Evolutionary conservation across 1,284 basidiomycete species (phyloP).

Genomic region (Cerrena zonata): DNA sequence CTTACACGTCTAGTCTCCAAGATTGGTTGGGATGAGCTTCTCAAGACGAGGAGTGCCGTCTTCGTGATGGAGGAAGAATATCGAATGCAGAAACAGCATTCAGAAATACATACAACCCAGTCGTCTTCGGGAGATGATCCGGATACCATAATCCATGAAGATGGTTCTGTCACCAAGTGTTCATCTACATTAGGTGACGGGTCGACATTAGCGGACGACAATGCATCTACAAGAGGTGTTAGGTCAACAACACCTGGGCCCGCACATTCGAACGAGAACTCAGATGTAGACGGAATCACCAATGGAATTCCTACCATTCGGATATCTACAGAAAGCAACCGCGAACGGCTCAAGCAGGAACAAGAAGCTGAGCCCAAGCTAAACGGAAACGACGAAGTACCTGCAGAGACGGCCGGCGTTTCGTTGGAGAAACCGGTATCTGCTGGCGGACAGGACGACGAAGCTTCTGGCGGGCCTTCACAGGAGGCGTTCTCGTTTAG

Average conservation of each 20-base stretch:
- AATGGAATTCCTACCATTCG: conserved; percentile 77
- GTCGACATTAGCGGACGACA: conserved; percentile 50
- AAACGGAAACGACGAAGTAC: conserved; percentile 22
- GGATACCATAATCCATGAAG: conserved; percentile 46
- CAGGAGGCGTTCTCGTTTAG: conserved; percentile 83
- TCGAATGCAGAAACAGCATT: conserved; percentile 76
- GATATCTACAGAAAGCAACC: conserved; percentile 78
- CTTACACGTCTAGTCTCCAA: conserved; percentile 85
- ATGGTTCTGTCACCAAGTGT: conserved; percentile 38
- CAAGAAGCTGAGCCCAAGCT: conserved; percentile 22
- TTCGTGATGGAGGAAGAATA: conserved; percentile 99
- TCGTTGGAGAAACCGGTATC: conserved; percentile 58
- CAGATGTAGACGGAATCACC: conserved; percentile 23
- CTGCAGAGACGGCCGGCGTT: conserved; percentile 19
- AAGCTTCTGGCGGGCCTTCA: conserved; percentile 29
- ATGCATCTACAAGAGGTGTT: conserved; percentile 67
- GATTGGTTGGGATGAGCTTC: conserved; percentile 97
- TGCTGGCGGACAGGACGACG: conserved; percentile 46
- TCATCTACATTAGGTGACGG: conserved; percentile 18
- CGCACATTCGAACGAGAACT: conserved; percentile 17
- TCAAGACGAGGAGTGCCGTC: conserved; percentile 87
- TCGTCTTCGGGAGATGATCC: conserved; percentile 1
- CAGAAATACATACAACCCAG: conserved; percentile 40
- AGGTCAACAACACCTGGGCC: conserved; percentile 24
- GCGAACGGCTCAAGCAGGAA: conserved; percentile 37